phyloP scores from a whole-genome alignment of 2,329 filamentous ascomycete species.

The Alternaria triticina region DNA sequence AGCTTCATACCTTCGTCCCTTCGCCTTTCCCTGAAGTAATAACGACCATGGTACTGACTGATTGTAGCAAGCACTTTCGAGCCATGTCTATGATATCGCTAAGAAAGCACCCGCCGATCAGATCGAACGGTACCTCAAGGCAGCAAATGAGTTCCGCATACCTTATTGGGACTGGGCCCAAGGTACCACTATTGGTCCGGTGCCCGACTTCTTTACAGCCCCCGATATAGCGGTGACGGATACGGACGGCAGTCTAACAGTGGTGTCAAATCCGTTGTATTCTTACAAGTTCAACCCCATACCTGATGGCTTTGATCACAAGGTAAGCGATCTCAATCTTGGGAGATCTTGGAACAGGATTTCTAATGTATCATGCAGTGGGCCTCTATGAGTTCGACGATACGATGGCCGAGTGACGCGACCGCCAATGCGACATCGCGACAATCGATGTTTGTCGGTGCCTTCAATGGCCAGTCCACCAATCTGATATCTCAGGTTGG shows the following conservation, averaged over 20 bases:
- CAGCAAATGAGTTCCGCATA: conserved; percentile 40
- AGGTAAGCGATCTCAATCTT: conserved; percentile 12
- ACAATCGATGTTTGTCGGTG: conserved; percentile 12
- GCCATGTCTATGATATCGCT: conserved; percentile 28
- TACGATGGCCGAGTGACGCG: conserved; percentile 41
- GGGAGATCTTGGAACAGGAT: too few relatives aligned
- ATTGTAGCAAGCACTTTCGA: conserved; percentile 39
- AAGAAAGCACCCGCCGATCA: conserved; percentile 20
- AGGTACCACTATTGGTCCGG: conserved; percentile 20
- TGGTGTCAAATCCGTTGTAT: conserved; percentile 39
- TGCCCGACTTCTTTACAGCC: conserved; percentile 35
- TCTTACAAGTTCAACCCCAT: conserved; percentile 36
- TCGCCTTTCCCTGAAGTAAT: too few relatives aligned
- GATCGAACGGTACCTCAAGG: conserved; percentile 26
- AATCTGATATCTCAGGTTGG: conserved; percentile 48
- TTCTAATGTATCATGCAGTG: conserved; percentile 24
- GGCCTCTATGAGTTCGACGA: conserved; percentile 26
- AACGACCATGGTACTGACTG: background rate
- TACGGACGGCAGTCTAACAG: conserved; percentile 17
- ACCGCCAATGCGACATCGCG: conserved; percentile 25
- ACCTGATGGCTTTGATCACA: conserved; percentile 30
- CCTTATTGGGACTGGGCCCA: conserved; percentile 47
- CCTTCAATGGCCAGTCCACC: conserved; percentile 17
- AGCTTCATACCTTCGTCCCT: background rate
- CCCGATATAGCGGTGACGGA: conserved; percentile 23